Conservation (phyloP, 2,329 filamentous ascomycete genomes). For the Coniochaeta hoffmannii region DNA sequence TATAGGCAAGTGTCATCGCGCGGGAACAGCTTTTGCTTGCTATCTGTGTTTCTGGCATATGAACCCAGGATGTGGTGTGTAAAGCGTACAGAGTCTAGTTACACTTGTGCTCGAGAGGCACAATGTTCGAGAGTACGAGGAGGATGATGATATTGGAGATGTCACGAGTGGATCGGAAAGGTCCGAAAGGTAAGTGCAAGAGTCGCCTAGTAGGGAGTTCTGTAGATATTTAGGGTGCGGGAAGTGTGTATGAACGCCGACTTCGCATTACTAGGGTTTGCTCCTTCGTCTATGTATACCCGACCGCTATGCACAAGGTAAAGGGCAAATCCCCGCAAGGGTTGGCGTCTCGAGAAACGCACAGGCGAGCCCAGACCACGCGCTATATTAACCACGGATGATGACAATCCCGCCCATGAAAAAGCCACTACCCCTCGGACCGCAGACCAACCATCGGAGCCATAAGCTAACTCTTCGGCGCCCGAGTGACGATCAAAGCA, state of each 20-base stretch:
- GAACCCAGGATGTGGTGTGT: slow-evolving; percentile 21
- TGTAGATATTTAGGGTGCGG: not conserved
- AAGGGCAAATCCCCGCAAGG: no score
- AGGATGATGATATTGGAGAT: slow-evolving; percentile 18
- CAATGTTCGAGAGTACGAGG: slow-evolving; percentile 14
- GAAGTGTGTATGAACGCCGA: no score
- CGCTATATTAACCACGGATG: no score
- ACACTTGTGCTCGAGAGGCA: slow-evolving; percentile 21
- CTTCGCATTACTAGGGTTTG: no score
- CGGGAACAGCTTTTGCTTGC: slow-evolving; percentile 23
- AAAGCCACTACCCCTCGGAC: not conserved
- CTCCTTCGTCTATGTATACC: no score
- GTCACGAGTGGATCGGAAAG: slow-evolving; percentile 2
- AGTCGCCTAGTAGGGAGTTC: no score
- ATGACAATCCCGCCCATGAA: no score
- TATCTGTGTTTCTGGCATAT: slow-evolving; percentile 20
- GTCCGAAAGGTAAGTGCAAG: no score
- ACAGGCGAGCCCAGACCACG: no score
- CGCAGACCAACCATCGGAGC: not conserved
- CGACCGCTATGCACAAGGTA: no score
- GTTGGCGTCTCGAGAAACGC: no score
- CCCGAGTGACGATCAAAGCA: not conserved
- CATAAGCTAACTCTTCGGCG: not conserved
- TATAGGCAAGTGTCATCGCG: slow-evolving; percentile 26
- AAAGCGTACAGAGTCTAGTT: slow-evolving; percentile 20